Conservation (phyloP, 2,329 filamentous ascomycete species). For the Penicillium brasilianum region DNA sequence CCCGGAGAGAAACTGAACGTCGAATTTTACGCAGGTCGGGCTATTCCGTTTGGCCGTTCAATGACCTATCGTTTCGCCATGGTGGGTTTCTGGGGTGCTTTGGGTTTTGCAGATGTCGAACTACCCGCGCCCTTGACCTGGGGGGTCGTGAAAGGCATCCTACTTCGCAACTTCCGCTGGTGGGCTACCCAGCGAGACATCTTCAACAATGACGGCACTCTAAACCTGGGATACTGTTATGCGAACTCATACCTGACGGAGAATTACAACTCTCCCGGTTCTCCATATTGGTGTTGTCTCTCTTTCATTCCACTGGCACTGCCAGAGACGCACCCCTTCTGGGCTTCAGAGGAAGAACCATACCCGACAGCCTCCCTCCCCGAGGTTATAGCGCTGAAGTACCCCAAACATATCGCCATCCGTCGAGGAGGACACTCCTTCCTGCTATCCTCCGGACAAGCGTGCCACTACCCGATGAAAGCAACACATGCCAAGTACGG, state of each 20-base stretch:
- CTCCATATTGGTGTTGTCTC: slow-evolving; percentile 77
- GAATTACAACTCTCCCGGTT: slow-evolving; percentile 80
- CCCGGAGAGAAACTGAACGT: neutral
- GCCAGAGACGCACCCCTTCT: slow-evolving; percentile 73
- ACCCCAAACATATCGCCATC: slow-evolving; percentile 75
- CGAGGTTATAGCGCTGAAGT: slow-evolving; percentile 63
- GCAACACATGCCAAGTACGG: slow-evolving; percentile 83
- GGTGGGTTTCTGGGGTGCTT: slow-evolving; percentile 80
- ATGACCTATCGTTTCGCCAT: slow-evolving; percentile 84
- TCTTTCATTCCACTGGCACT: slow-evolving; percentile 76
- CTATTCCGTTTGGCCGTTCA: slow-evolving; percentile 77
- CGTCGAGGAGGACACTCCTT: slow-evolving; percentile 76
- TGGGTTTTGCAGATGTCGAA: slow-evolving; percentile 76
- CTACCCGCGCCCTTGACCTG: slow-evolving; percentile 73
- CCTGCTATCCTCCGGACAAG: slow-evolving; percentile 75
- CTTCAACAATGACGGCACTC: slow-evolving; percentile 74
- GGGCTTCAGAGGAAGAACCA: slow-evolving; percentile 68
- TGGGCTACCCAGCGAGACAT: slow-evolving; percentile 78
- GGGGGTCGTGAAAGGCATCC: slow-evolving; percentile 78
- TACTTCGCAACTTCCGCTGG: slow-evolving; percentile 76
- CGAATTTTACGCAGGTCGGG: slow-evolving; percentile 51
- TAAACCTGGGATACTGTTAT: slow-evolving; percentile 78
- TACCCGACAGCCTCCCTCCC: slow-evolving; percentile 1
- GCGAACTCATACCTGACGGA: slow-evolving; percentile 82
- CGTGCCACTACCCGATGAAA: slow-evolving; percentile 82